A percentile compares a stretch with the other conserved stretches of the same genome.
phyloP scores from a whole-genome alignment of 257 asterid species.

The Przewalskia tangutica region DNA sequence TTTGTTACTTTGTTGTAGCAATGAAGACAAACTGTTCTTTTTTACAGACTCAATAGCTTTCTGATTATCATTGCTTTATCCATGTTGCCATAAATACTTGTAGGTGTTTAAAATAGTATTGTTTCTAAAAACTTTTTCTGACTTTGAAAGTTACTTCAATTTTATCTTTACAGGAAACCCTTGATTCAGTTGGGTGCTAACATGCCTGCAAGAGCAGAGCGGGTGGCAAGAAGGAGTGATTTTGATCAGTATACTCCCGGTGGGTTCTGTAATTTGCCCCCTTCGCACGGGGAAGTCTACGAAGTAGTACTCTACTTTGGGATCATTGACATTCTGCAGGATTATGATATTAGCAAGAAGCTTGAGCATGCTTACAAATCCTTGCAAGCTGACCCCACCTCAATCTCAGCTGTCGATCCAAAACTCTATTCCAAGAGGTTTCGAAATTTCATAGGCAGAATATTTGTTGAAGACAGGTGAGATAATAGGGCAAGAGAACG shows the following conservation, averaged over 20 bases:
- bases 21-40: background rate
- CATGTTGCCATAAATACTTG: background rate
- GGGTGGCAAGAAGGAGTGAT: slow-evolving; percentile 66
- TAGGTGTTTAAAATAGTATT: background rate
- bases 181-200: slow-evolving; percentile 77
- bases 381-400: slow-evolving; percentile 68
- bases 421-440: slow-evolving; percentile 81
- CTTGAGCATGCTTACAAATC: slow-evolving; percentile 95
- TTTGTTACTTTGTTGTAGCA: slow-evolving; percentile 14
- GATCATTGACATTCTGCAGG: slow-evolving; percentile 84
- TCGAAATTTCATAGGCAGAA: slow-evolving; percentile 72
- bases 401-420: slow-evolving; percentile 95
- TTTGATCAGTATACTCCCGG: slow-evolving; percentile 56
- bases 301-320: slow-evolving; percentile 91
- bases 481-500: slow-evolving; percentile 11
- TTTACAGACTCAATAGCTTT: too few species aligned
- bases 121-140: background rate
- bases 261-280: slow-evolving; percentile 32
- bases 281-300: slow-evolving; percentile 44
- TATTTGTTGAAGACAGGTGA: slow-evolving; percentile 64
- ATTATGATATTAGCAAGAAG: slow-evolving; percentile 87
- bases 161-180: slow-evolving; percentile 47
- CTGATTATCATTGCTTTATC: background rate
- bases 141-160: background rate
- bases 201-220: slow-evolving; percentile 96